Evolutionary conservation across 2,329 filamentous ascomycete species (phyloP), one percentile per base, ranked within the genome.

Genomic region (Sarocladium brachiariae): DNA sequence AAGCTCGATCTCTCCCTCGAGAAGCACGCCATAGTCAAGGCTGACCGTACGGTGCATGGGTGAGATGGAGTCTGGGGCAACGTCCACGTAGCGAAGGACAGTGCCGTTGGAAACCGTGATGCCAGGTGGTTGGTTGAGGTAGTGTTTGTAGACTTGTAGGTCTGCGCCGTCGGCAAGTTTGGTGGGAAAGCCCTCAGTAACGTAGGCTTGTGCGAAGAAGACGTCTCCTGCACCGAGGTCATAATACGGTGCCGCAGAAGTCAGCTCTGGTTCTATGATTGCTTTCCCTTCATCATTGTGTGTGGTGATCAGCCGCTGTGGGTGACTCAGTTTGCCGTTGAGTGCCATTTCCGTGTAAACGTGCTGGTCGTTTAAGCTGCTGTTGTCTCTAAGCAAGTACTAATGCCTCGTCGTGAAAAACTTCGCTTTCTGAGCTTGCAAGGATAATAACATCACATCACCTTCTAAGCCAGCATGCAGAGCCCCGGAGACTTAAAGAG

Each of bases 1-100:
- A 58, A 80, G 63, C 53, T 80, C 76, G 11, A 81, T 59, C 57
- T 72, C 67, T 0, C 78, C 78, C 55, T 80, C 76, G 1, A 81
- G 55, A 2, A 80, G 67, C 49, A 80, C 67, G 1, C 76, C 77
- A 51, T 75, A 80, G 53, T 81, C 77, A 0, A 81, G 62, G 46
- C 70, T 77, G 52, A 75, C 68, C 0, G 78, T 81, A 5, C 77
- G 70, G 52, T 81, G 59, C 57, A 61, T 58, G 0, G 56, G 54
- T 3, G 58, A 60, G 0, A 51, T 33, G 7, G 39, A 37, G 0
- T 49, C 54, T 0, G 75, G 74, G 0, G 65, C 63, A 54, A 77
- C 72, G 52, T 78, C 75, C 7, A 77, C 73, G 37, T 73, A 67
- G 2, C 74, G 69, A 5, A 71, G 65, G 1, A 76, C 67, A 0